Evolutionary conservation across 441 rosid species (phyloP), one percentile per base, ranked within the genome.

Genomic region (Croton setiger): DNA sequence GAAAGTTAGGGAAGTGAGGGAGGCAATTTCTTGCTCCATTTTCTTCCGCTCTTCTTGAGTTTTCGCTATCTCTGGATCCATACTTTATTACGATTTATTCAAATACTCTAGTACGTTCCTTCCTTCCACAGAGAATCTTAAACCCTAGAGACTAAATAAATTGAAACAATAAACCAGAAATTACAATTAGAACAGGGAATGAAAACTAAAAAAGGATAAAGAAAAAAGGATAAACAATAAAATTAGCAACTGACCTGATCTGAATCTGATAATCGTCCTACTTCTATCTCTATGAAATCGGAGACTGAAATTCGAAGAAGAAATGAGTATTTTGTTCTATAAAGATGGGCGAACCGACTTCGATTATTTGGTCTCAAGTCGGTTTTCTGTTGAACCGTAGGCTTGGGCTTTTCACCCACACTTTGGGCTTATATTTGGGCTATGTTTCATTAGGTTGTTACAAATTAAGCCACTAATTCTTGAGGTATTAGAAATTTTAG

Each of bases 21-120:
- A 84, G 11, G 89, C 96, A 44, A 91, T 82, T 27, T 91, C 91
- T 69, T 88, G 84, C 81, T 94, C 96, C 85, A 85, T 73, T 69
- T 72, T 81, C 52, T 72, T 78, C 36, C 91, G 85, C 77, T 93
- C 97, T 71, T 93, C 98, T 69, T 94, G 99, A 35, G 86, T 87
- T 76, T 79, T 88, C 21, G 93, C 88, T 39, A 94, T 94, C 80
- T 94, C 98, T 14, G 80, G 74, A 76, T 91, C 96, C 80, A 90
- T 82, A n/a, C 23, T 60, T 20, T 35, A 45, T 20, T 43, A n/a
- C 4, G 18, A 57, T 47, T 48, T 52, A 33, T 61, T 23, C 54
- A 12, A 63, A 15, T 63, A 33, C 35, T 35, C 10, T 27, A 14
- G 27, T n/a, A 18, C 12, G 8, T 60, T 43, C 13, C 6, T 43